Conservation (phyloP, 2,329 filamentous ascomycete species). For the Scortechinia acanthostroma region DNA sequence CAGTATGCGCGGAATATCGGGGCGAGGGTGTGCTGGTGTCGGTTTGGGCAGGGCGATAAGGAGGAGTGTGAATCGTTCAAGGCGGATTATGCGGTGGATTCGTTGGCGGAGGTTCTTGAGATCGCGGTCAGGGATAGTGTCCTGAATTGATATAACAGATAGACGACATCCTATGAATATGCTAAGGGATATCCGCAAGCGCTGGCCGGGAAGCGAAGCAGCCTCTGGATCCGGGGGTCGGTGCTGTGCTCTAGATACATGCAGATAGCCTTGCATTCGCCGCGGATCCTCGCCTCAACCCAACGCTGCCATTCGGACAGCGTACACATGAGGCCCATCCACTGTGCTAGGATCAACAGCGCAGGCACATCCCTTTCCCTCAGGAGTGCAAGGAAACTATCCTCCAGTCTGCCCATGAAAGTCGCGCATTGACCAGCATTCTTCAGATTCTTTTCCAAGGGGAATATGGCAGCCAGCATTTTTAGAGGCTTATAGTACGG, state of each 20-base stretch:
- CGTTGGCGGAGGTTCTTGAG: too few species aligned
- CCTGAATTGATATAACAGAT: too few species aligned
- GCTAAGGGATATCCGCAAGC: background rate
- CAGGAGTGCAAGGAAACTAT: slow-evolving; percentile 13
- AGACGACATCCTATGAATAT: too few species aligned
- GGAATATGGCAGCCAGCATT: slow-evolving; percentile 6
- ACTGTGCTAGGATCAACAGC: slow-evolving; percentile 16
- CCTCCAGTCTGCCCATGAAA: slow-evolving; percentile 15
- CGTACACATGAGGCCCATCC: slow-evolving; percentile 19
- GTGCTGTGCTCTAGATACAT: slow-evolving; percentile 14
- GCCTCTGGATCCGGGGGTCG: slow-evolving; percentile 10
- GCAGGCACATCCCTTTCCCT: slow-evolving; percentile 13
- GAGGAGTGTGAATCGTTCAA: background rate
- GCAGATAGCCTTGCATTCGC: slow-evolving; percentile 18
- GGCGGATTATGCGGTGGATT: background rate
- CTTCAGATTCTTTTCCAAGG: slow-evolving; percentile 9
- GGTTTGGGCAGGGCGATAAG: slow-evolving; percentile 5
- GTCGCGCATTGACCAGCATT: slow-evolving; percentile 12
- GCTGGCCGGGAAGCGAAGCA: background rate
- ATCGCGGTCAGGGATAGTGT: too few species aligned
- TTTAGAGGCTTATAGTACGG: slow-evolving; percentile 7
- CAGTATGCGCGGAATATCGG: slow-evolving; percentile 8
- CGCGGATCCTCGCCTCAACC: slow-evolving; percentile 14
- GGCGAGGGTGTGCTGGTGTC: slow-evolving; percentile 6
- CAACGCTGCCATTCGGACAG: slow-evolving; percentile 16